These are phyloP conservation scores for Kodamaea fungicola DNA, from an alignment of 1,139 yeast species.

Conservation along the genomic window DNA sequence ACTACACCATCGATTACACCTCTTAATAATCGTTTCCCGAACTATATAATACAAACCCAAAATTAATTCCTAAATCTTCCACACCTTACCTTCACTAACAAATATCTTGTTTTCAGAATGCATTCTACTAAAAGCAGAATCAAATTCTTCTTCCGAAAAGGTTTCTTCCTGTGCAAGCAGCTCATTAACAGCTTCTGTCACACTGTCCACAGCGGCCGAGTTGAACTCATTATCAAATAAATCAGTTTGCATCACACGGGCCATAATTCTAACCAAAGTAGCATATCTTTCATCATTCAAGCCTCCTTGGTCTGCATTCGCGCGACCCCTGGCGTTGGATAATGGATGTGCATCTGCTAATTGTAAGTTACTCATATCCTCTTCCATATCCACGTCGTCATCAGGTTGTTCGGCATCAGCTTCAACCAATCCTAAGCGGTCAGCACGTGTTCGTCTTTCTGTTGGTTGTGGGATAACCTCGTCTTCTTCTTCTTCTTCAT, in stretches of 20 bases:
- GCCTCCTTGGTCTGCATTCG: slow-evolving; percentile 15
- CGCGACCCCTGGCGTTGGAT: slow-evolving; percentile 16
- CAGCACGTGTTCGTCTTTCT: slow-evolving; percentile 5
- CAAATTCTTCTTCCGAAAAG: slow-evolving; percentile 50
- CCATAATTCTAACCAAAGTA: slow-evolving; percentile 43
- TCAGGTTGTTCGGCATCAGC: slow-evolving; percentile 20
- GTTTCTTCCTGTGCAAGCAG: slow-evolving; percentile 59
- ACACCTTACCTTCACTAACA: slow-evolving; percentile 60
- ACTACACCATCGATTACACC: too few relatives aligned
- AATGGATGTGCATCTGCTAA: slow-evolving; percentile 23
- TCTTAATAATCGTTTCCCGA: too few relatives aligned
- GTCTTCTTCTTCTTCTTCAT: slow-evolving; percentile 6
- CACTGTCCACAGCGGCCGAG: slow-evolving; percentile 44
- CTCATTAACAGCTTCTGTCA: slow-evolving; percentile 46
- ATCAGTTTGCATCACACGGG: slow-evolving; percentile 44
- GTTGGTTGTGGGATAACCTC: slow-evolving; percentile 9
- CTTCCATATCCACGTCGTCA: slow-evolving; percentile 20
- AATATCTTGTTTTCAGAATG: slow-evolving; percentile 55
- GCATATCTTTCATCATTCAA: slow-evolving; percentile 51
- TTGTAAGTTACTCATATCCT: slow-evolving; percentile 24
- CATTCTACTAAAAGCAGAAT: slow-evolving; percentile 51
- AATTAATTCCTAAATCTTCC: slow-evolving; percentile 40
- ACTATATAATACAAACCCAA: slow-evolving; percentile 5
- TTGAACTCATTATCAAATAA: slow-evolving; percentile 43
- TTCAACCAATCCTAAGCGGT: slow-evolving; percentile 16